Conservation (phyloP, 352 stramenopile genomes). For the Pythium brassicae region DNA sequence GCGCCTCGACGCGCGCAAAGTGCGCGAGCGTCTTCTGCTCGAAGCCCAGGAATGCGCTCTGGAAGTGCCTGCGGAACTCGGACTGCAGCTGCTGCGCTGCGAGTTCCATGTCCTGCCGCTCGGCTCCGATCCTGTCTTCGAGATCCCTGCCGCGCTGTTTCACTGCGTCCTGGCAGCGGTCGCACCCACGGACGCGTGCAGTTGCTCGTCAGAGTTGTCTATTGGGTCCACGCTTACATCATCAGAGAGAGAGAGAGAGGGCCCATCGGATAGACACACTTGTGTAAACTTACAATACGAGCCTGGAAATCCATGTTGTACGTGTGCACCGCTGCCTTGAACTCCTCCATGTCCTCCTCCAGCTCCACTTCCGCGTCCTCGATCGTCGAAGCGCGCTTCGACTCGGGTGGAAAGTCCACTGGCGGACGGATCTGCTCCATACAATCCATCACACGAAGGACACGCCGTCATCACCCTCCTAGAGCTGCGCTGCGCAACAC, state of each 20-base stretch:
- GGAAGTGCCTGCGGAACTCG: slow-evolving; percentile 44
- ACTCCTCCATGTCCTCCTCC: slow-evolving; percentile 76
- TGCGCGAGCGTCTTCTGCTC: slow-evolving; percentile 58
- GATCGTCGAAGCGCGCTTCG: slow-evolving; percentile 68
- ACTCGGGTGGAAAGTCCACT: slow-evolving; percentile 62
- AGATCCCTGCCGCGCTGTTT: slow-evolving; percentile 50
- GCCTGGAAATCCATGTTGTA: slow-evolving; percentile 85
- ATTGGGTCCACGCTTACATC: too few relatives aligned
- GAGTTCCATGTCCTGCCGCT: slow-evolving; percentile 60
- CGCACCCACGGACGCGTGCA: neutral
- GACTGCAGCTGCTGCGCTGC: slow-evolving; percentile 45
- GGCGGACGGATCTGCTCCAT: slow-evolving; percentile 44
- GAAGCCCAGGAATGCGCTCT: slow-evolving; percentile 40
- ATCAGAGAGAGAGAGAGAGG: too few relatives aligned
- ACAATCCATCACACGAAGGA: neutral
- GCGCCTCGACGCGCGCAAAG: slow-evolving; percentile 50
- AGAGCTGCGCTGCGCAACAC: neutral
- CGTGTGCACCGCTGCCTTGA: slow-evolving; percentile 70
- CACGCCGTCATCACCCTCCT: neutral
- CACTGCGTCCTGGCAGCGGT: slow-evolving; percentile 49
- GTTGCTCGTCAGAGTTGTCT: too few relatives aligned
- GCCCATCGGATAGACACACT: neutral
- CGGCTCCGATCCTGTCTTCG: slow-evolving; percentile 39
- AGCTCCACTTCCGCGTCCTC: slow-evolving; percentile 71
- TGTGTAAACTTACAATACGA: slow-evolving; percentile 49